Evolutionary conservation across 176 grass and related monocot species (phyloP), one percentile per base, ranked within the genome.

Genomic region (Stipa capillata): DNA sequence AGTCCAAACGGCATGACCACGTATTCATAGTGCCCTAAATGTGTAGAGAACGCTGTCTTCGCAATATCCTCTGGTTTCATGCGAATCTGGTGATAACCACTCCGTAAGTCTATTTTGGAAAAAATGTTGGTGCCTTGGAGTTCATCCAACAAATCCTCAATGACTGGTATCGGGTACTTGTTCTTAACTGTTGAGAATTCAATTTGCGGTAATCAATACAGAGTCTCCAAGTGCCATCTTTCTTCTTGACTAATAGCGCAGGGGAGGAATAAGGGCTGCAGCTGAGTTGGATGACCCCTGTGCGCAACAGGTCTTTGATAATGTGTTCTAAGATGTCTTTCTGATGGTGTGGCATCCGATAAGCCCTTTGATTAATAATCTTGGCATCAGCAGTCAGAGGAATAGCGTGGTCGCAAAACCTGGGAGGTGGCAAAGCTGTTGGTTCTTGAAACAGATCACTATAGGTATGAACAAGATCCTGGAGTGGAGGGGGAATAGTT

Each of bases 231-330:
- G 55, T 28, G 1, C 25, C 13, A 59, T 17, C 27, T 0, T 59
- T 59, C 27, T 59, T 59, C 27, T 31, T 59, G 1, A 31, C 2
- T 11, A 59, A 11, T 2, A 59, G 15, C 2, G 6, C 1, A 31
- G 0, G 56, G 7, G 56, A 59, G 2, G 16, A 63, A 4, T 10
- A 63, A 2, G 59, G 17, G 59, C 31, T 35, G 0, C 0, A 3
- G 16, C 47, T 50, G 0, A 4, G 16, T 20, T 17, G 4, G 6
- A 50, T 50, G 17, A n/a, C n/a, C n/a, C n/a, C n/a, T n/a, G 20
- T 18, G 0, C 16, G 4, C 1, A 50, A 5, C 3, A 50, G 2
- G 1, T 50, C 3, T 7, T 2, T 0, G 1, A 50, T 20, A 0
- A 50, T 6, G 1, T 50, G 17, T 6, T 50, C 47, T 0, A 50